phyloP scores from a whole-genome alignment of 257 asterid species.

The Solanum boliviense region DNA sequence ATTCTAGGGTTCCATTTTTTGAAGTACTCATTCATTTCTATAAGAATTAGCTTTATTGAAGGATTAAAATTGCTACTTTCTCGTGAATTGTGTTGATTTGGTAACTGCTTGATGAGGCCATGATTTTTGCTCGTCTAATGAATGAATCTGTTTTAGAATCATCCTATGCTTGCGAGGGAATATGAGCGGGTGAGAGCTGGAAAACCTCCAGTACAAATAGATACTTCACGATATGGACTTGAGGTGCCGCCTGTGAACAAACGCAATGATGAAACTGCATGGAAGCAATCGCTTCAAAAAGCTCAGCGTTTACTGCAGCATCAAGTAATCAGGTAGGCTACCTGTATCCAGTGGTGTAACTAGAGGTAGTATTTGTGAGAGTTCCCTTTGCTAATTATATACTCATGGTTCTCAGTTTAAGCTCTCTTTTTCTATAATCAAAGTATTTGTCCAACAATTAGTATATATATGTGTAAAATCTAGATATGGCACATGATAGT shows the following conservation, averaged over 20 bases:
- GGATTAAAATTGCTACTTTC: neutral
- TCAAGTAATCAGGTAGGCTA: conserved; percentile 73
- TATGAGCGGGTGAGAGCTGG: conserved; percentile 94
- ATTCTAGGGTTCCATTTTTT: neutral
- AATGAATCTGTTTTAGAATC: conserved; percentile 41
- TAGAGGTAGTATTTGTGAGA: neutral
- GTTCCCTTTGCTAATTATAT: neutral
- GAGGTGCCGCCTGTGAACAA: conserved; percentile 71
- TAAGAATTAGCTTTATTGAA: neutral
- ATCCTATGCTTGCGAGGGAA: conserved; percentile 95
- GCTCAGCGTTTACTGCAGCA: conserved; percentile 92
- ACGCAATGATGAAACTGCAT: conserved; percentile 84
- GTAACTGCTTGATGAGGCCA: neutral
- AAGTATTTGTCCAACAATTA: neutral
- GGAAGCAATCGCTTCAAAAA: conserved; percentile 79
- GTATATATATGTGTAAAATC: neutral
- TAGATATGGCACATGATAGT: neutral
- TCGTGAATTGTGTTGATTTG: neutral
- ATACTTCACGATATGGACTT: conserved; percentile 81
- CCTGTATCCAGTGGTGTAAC: neutral
- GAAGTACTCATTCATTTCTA: neutral
- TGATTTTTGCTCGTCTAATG: neutral
- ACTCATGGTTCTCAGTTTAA: neutral
- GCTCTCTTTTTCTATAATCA: neutral
- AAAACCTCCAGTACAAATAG: conserved; percentile 82